These are phyloP conservation scores for Camellia oleifera DNA, from an alignment of 179 eudicot genomes.

Conservation along the genomic window DNA sequence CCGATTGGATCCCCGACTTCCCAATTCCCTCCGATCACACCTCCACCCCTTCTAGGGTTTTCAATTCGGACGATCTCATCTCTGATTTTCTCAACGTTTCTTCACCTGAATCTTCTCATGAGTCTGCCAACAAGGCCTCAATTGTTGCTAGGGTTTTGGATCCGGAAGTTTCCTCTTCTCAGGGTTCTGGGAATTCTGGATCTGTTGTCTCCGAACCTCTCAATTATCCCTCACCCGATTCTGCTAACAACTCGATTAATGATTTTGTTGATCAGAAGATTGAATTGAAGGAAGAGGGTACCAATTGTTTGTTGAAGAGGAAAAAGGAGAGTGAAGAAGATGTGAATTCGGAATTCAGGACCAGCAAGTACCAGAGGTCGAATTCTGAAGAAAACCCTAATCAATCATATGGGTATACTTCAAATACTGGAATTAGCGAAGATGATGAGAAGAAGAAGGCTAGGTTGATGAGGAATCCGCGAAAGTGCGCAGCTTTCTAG, in stretches of 20 bases:
- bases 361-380: slow-evolving; percentile 44
- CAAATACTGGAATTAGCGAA: slow-evolving; percentile 14
- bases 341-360: slow-evolving; percentile 33
- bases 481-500: slow-evolving; percentile 94
- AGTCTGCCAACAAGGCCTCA: slow-evolving; percentile 16
- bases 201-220: slow-evolving; percentile 27
- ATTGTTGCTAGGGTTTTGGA: slow-evolving; percentile 16
- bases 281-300: slow-evolving; percentile 33
- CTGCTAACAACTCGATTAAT: slow-evolving; percentile 25
- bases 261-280: slow-evolving; percentile 40
- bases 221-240: slow-evolving; percentile 43
- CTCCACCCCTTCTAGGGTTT: slow-evolving; percentile 25
- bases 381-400: slow-evolving; percentile 19
- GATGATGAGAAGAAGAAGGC: slow-evolving; percentile 73
- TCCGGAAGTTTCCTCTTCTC: slow-evolving; percentile 19
- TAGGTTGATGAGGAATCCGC: slow-evolving; percentile 81
- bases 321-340: slow-evolving; percentile 58
- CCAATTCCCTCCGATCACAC: slow-evolving; percentile 8
- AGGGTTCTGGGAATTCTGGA: slow-evolving; percentile 13
- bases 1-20: slow-evolving; percentile 11
- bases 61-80: background rate
- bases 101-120: slow-evolving; percentile 23
- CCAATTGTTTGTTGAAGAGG: slow-evolving; percentile 45
- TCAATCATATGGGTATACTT: background rate
- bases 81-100: slow-evolving; percentile 18